Conservation (phyloP, 1,284 basidiomycete genomes). For the Pseudozyma tsukubaensis region DNA sequence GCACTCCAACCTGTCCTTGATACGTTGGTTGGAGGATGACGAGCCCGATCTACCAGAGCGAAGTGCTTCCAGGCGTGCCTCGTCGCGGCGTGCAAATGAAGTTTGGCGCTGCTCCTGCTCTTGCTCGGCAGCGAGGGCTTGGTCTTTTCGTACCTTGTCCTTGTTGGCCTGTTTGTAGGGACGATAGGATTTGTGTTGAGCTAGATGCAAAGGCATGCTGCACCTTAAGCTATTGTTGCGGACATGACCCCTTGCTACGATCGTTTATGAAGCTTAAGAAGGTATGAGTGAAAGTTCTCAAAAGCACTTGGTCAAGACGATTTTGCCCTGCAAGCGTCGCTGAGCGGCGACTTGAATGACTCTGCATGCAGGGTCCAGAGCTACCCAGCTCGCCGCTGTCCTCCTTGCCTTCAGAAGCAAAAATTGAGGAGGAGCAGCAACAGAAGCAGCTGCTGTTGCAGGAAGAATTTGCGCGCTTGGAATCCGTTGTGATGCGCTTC, state of each 20-base stretch:
- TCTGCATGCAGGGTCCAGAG: conserved; percentile 28
- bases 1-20: neutral
- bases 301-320: no score
- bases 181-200: conserved; percentile 32
- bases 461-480: neutral
- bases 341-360: neutral
- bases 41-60: conserved; percentile 3
- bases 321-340: no score
- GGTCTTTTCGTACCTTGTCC: conserved; percentile 7
- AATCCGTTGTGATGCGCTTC: neutral
- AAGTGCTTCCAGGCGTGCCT: conserved; percentile 19
- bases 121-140: conserved; percentile 12
- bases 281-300: no score
- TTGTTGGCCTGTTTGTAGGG: conserved; percentile 20
- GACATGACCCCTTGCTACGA: neutral
- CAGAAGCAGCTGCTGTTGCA: no score
- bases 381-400: neutral
- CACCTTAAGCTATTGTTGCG: neutral
- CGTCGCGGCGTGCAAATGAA: conserved; percentile 16
- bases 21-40: neutral
- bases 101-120: conserved; percentile 9
- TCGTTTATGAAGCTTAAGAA: neutral
- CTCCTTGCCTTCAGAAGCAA: neutral
- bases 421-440: neutral
- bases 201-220: conserved; percentile 36